Percentiles rank a stretch among this genome's conserved stretches.
phyloP scores from a whole-genome alignment of 2,329 filamentous ascomycete genomes.

The Raffaelea ambrosiae region DNA sequence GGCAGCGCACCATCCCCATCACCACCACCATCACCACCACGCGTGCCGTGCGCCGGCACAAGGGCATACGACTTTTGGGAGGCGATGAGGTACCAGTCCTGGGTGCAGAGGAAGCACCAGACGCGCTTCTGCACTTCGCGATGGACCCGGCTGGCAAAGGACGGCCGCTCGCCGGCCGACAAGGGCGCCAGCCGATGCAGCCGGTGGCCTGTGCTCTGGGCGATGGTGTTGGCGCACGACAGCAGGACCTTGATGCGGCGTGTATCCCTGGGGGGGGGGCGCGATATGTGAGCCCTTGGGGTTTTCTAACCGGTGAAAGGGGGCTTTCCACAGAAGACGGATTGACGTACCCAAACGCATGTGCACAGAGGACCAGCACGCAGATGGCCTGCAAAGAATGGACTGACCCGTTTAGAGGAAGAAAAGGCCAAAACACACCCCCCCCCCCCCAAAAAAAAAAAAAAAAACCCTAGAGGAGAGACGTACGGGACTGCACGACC shows the following conservation, averaged over 20 bases:
- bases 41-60: not conserved
- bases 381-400: slow-evolving; percentile 1
- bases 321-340: too few species aligned
- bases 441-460: too few species aligned
- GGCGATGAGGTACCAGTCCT: slow-evolving; percentile 2
- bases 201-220: not conserved
- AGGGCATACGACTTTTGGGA: slow-evolving; percentile 1
- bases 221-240: not conserved
- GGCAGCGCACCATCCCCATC: not conserved
- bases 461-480: not conserved
- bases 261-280: not conserved
- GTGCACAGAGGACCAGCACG: not conserved
- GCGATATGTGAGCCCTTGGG: not conserved
- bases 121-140: not conserved
- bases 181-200: not conserved
- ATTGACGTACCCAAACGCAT: not conserved
- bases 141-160: not conserved
- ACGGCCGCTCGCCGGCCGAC: not conserved
- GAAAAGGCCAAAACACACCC: too few species aligned
- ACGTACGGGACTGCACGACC: not conserved
- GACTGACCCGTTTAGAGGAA: too few species aligned
- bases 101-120: not conserved
- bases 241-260: not conserved
- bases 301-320: too few species aligned
- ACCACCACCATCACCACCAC: too few species aligned